A percentile compares a stretch with the other conserved stretches of the same genome.
Evolutionary conservation across 805 yeast genomes (phyloP).

Genomic region (Starmerella ratchasimensis): DNA sequence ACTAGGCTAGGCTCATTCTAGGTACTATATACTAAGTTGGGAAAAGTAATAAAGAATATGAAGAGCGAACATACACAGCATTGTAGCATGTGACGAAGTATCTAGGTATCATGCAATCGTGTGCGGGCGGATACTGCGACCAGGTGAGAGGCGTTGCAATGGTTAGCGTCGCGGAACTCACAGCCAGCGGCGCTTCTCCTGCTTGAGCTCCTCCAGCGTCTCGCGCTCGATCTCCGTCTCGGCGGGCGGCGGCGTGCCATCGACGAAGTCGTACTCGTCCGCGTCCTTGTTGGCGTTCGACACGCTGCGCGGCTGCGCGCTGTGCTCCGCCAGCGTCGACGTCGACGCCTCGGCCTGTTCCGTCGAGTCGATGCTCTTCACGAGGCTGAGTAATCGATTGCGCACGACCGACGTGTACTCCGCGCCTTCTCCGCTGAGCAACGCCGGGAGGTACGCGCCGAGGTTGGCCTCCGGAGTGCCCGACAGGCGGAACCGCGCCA

Average conservation of each 20-base stretch:
- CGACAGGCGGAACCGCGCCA: conserved; percentile 23
- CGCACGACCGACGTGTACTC: conserved; percentile 10
- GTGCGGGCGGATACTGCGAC: no score
- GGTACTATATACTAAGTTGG: no score
- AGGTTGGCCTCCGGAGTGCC: conserved; percentile 17
- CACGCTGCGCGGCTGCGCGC: background rate
- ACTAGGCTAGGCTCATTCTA: no score
- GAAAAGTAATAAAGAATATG: no score
- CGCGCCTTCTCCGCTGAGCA: conserved; percentile 3
- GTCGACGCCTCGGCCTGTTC: background rate
- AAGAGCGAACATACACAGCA: no score
- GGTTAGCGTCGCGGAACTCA: background rate
- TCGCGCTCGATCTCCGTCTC: conserved; percentile 16
- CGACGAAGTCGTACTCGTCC: conserved; percentile 15
- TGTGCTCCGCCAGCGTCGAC: background rate
- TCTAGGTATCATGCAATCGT: no score
- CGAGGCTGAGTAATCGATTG: conserved; percentile 11
- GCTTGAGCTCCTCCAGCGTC: conserved; percentile 4
- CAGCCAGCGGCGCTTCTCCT: background rate
- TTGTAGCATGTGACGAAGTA: no score
- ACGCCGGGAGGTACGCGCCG: conserved; percentile 14
- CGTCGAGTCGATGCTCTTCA: conserved; percentile 12
- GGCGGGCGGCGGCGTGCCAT: conserved; percentile 7
- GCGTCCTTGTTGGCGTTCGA: conserved; percentile 1
- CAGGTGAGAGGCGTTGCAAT: no score